Conservation (phyloP, 495 filamentous ascomycete genomes). For the Tuber calosporum region DNA sequence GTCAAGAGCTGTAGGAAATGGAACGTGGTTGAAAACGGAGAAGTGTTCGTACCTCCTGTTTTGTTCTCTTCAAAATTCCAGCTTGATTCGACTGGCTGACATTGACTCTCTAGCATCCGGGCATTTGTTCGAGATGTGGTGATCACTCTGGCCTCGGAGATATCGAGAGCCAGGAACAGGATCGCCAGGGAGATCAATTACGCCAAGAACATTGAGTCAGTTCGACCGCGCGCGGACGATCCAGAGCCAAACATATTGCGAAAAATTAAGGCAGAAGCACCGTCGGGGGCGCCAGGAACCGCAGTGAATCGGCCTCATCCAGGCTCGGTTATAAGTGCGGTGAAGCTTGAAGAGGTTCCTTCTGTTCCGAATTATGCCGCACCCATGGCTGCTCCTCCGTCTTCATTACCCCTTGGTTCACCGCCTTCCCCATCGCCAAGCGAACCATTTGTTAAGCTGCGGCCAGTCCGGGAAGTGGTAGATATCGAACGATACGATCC, state of each 20-base stretch:
- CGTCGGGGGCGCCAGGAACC: background rate
- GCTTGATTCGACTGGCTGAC: background rate
- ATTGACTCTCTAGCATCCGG: background rate
- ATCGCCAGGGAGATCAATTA: background rate
- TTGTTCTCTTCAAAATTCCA: background rate
- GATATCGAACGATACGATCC: background rate
- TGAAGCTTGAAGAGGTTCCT: background rate
- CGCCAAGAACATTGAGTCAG: background rate
- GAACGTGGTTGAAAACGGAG: background rate
- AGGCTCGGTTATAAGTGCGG: background rate
- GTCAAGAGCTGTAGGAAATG: background rate
- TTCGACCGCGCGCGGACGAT: background rate
- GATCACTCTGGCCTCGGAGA: background rate
- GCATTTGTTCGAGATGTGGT: background rate
- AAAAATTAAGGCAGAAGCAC: background rate
- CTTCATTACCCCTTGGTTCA: background rate
- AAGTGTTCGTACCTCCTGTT: background rate
- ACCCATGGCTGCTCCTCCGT: background rate
- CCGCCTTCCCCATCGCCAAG: background rate
- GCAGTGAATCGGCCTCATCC: background rate
- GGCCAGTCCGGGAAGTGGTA: background rate
- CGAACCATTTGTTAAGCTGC: background rate
- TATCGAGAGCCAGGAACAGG: background rate
- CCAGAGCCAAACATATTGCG: background rate
- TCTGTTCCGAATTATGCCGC: background rate